Conservation (phyloP, 495 filamentous ascomycete species). For the Apiosordaria backusii region DNA sequence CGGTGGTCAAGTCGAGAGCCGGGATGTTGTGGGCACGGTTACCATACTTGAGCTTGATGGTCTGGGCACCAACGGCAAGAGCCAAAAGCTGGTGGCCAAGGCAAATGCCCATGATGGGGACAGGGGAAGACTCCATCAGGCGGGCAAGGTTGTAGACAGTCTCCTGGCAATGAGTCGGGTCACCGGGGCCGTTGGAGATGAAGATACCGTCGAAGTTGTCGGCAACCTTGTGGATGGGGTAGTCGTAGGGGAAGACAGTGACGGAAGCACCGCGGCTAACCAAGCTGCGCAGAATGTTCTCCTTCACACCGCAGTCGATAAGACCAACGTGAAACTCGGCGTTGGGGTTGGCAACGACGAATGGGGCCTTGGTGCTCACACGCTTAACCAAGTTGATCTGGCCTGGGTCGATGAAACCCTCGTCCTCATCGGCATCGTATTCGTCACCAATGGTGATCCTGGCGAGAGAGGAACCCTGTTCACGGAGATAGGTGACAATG, state of each 20-base stretch:
- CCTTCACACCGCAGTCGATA: slow-evolving; percentile 98
- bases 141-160: slow-evolving; percentile 86
- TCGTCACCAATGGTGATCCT: slow-evolving; percentile 95
- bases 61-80: slow-evolving; percentile 77
- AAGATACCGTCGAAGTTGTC: slow-evolving; percentile 98
- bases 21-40: slow-evolving; percentile 99
- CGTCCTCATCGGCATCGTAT: slow-evolving; percentile 97
- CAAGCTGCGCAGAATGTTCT: slow-evolving; percentile 95
- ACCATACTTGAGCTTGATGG: slow-evolving; percentile 94
- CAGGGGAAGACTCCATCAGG: slow-evolving; percentile 82
- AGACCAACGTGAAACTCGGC: slow-evolving; percentile 88
- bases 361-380: slow-evolving; percentile 95
- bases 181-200: slow-evolving; percentile 95
- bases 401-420: slow-evolving; percentile 90
- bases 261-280: slow-evolving; percentile 83
- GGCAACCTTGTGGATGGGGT: slow-evolving; percentile 95
- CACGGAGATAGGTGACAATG: slow-evolving; percentile 91
- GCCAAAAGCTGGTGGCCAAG: slow-evolving; percentile 87
- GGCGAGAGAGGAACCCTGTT: slow-evolving; percentile 92
- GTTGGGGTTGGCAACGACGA: slow-evolving; percentile 77
- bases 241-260: slow-evolving; percentile 92
- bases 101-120: slow-evolving; percentile 97
- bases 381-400: slow-evolving; percentile 93
- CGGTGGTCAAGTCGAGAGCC: slow-evolving; percentile 87
- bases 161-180: slow-evolving; percentile 91